Base-by-base conservation (phyloP, 345 rosid species). In the Bruguiera sexangula region DNA sequence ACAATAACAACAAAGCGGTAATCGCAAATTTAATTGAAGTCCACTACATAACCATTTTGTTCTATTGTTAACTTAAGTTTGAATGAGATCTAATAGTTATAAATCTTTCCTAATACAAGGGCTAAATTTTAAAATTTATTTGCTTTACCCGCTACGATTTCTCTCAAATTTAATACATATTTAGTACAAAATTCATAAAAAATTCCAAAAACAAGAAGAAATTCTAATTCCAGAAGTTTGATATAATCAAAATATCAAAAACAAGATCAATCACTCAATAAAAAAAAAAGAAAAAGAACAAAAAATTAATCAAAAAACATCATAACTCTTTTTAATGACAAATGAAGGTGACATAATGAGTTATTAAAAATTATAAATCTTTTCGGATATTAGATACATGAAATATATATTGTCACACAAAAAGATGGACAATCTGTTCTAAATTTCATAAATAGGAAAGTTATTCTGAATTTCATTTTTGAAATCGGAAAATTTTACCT, bases 401-500 rank as follows among this genome's bases (percentile, higher is more conserved):
- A 22, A 2, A 53, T 2, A 56, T 20, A 21, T 66, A 60, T 43
- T 43, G 50, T 43, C 4, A 43, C 26, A 50, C 10, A 43, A 6
- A 60, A 36, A 24, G 24, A 77, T 37, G 7, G 36, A 36, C 37
- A 13, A 29, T 52, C 2, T 29, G 13, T 34, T 11, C 11, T 6
- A 2, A n/a, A 56, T 61, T 46, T 51, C 19, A 60, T 1, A 43
- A 43, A 43, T 4, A 43, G 18, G 1, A 39, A 13, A 43, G 5
- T 13, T 43, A 43, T 43, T 15, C 50, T 43, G 51, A 39, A 50
- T 18, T 24, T 39, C 51, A 64, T 3, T 31, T 30, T 65, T 32
- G 3, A 31, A 55, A 37, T 26, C 21, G 66, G 22, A 64, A 46
- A 65, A 27, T 27, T 24, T 70, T 82, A 94, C 98, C 96, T 91